These are phyloP conservation scores for Claviceps quebecensis DNA, from an alignment of 2,329 filamentous ascomycete species.

Conservation along the genomic window DNA sequence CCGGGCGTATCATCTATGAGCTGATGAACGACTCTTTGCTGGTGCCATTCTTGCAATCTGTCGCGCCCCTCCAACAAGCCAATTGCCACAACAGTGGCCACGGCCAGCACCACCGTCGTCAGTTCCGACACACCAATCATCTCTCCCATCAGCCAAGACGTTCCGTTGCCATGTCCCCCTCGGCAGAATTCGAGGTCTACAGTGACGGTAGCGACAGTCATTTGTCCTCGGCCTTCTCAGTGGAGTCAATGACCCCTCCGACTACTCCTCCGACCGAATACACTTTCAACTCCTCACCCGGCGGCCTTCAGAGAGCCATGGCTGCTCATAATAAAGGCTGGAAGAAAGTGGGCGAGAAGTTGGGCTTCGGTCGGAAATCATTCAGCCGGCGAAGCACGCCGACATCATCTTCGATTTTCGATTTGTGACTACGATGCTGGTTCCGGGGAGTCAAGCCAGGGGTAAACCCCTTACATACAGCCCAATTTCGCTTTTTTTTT, in stretches of 20 bases:
- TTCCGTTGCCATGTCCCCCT: slow-evolving; percentile 30
- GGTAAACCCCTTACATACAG: slow-evolving; percentile 33
- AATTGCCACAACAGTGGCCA: slow-evolving; percentile 21
- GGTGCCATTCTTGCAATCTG: slow-evolving; percentile 73
- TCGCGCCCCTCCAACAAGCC: slow-evolving; percentile 26
- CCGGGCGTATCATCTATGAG: slow-evolving; percentile 80
- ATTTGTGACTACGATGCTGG: slow-evolving; percentile 22
- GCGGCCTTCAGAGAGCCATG: slow-evolving; percentile 39
- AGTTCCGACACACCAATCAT: slow-evolving; percentile 2
- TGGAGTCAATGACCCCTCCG: slow-evolving; percentile 60
- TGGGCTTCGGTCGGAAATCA: slow-evolving; percentile 42
- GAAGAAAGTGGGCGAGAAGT: slow-evolving; percentile 50
- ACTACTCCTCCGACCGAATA: slow-evolving; percentile 55
- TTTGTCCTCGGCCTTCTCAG: slow-evolving; percentile 30
- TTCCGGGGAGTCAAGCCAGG: slow-evolving; percentile 21
- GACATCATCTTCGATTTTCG: slow-evolving; percentile 27
- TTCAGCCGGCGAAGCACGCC: slow-evolving; percentile 28
- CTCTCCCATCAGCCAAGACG: slow-evolving; percentile 7
- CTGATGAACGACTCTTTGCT: slow-evolving; percentile 96
- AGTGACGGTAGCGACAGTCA: slow-evolving; percentile 53
- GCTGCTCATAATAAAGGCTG: slow-evolving; percentile 43
- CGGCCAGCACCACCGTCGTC: slow-evolving; percentile 19
- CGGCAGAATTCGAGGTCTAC: slow-evolving; percentile 34
- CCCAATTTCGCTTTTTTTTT: neutral
- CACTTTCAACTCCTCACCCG: slow-evolving; percentile 35